Evolutionary conservation across 441 rosid genomes (phyloP).

Genomic region (Flueggea neowawraea): DNA sequence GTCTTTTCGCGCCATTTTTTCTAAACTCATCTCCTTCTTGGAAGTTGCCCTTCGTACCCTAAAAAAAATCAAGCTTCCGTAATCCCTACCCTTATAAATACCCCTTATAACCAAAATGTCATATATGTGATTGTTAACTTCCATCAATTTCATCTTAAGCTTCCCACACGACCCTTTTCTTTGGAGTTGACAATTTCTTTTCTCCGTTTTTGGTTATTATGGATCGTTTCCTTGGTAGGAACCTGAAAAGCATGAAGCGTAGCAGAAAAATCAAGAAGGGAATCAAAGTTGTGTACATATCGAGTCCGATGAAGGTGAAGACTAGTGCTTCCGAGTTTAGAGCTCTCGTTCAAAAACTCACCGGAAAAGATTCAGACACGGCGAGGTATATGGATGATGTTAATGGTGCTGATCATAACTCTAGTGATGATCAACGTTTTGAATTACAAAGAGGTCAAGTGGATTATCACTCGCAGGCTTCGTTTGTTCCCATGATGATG

Average conservation of each 20-base stretch:
- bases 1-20: background rate
- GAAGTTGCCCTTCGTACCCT: background rate
- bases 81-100: background rate
- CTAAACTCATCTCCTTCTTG: background rate
- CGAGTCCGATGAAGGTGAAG: constrained; percentile 72
- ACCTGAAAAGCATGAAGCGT: constrained; percentile 19
- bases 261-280: constrained; percentile 22
- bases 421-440: background rate
- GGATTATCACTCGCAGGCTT: background rate
- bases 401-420: background rate
- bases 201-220: background rate
- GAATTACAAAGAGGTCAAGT: background rate
- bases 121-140: background rate
- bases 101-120: no score
- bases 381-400: constrained; percentile 16
- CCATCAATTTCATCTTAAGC: background rate
- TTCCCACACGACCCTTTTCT: background rate
- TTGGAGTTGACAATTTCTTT: background rate
- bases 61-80: background rate
- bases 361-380: constrained; percentile 71
- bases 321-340: constrained; percentile 73
- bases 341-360: constrained; percentile 82
- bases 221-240: constrained; percentile 24
- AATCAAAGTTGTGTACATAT: constrained; percentile 78
- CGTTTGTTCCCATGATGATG: constrained; percentile 1